Percentiles rank a stretch among this genome's conserved stretches.
Evolutionary conservation across 1,284 basidiomycete species (phyloP).

Genomic region (Irpex rosettiformis): DNA sequence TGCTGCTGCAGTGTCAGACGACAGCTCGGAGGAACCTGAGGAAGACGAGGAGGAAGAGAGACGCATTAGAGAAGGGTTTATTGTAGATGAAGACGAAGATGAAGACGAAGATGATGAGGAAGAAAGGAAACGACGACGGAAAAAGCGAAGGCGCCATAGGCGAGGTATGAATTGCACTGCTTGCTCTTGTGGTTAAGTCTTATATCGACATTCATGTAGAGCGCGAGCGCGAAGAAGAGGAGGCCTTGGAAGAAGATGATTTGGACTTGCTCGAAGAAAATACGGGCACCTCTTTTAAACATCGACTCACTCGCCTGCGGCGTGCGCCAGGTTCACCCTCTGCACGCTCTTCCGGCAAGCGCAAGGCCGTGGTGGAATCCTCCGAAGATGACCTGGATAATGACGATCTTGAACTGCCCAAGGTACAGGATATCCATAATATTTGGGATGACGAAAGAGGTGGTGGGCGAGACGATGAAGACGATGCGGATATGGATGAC

Average conservation of each 20-base stretch:
- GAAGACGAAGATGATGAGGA: constrained; percentile 62
- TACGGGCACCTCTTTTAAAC: constrained; percentile 72
- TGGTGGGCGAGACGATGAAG: constrained; percentile 58
- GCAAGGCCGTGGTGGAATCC: constrained; percentile 55
- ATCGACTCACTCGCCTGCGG: constrained; percentile 68
- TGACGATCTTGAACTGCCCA: constrained; percentile 47
- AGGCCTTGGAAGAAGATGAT: constrained; percentile 93
- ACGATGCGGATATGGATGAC: constrained; percentile 68
- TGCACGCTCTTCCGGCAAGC: constrained; percentile 55
- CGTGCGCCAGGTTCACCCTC: constrained; percentile 71
- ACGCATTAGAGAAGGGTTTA: constrained; percentile 76
- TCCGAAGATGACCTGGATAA: constrained; percentile 73
- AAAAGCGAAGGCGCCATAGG: constrained; percentile 61
- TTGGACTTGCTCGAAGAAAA: constrained; percentile 94
- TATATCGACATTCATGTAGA: constrained; percentile 19
- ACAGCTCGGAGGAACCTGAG: constrained; percentile 83
- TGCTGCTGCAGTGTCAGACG: constrained; percentile 50
- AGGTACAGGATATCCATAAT: constrained; percentile 67
- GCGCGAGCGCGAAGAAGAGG: constrained; percentile 48
- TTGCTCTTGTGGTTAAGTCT: neutral
- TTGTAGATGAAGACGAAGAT: constrained; percentile 82
- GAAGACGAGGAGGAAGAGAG: constrained; percentile 81
- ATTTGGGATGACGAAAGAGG: constrained; percentile 83
- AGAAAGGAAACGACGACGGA: constrained; percentile 50
- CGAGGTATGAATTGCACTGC: constrained; percentile 47